Conservation (phyloP, 495 filamentous ascomycete species). For the Hypoxylon subgilvum region DNA sequence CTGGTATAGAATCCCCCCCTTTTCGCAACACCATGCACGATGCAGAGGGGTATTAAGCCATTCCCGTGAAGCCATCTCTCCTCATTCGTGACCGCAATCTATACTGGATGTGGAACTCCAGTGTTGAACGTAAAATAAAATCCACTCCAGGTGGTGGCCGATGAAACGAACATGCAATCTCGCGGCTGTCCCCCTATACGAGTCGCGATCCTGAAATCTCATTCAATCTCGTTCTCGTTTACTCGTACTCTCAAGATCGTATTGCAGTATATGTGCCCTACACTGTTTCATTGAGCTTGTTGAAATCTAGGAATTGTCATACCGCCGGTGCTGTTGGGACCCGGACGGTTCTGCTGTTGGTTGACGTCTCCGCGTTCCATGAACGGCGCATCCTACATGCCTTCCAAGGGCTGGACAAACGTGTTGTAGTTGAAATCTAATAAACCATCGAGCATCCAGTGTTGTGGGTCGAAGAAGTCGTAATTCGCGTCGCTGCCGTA, state of each 20-base stretch:
- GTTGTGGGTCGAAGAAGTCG: constrained; percentile 86
- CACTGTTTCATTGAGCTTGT: background rate
- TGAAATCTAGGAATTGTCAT: background rate
- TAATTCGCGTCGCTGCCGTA: constrained; percentile 69
- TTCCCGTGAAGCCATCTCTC: constrained; percentile 16
- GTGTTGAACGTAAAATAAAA: constrained; percentile 29
- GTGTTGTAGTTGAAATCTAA: constrained; percentile 80
- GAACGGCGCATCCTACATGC: constrained; percentile 41
- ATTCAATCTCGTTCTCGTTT: constrained; percentile 12
- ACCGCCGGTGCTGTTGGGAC: background rate
- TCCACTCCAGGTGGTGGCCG: constrained; percentile 32
- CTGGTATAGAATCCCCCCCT: constrained; percentile 29
- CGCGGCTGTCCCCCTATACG: constrained; percentile 11
- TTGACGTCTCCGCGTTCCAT: background rate
- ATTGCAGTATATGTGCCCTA: background rate
- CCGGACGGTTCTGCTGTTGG: background rate
- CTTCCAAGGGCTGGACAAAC: constrained; percentile 56
- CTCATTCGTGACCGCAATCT: constrained; percentile 28
- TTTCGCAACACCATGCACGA: constrained; percentile 27
- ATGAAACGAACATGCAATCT: constrained; percentile 27
- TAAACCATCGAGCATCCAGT: constrained; percentile 87
- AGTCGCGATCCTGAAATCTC: constrained; percentile 1
- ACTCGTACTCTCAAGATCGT: constrained; percentile 10
- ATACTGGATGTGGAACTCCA: constrained; percentile 12
- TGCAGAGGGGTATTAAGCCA: constrained; percentile 35